Base-by-base conservation (phyloP, 441 rosid species). In the Brassica hybrid region DNA sequence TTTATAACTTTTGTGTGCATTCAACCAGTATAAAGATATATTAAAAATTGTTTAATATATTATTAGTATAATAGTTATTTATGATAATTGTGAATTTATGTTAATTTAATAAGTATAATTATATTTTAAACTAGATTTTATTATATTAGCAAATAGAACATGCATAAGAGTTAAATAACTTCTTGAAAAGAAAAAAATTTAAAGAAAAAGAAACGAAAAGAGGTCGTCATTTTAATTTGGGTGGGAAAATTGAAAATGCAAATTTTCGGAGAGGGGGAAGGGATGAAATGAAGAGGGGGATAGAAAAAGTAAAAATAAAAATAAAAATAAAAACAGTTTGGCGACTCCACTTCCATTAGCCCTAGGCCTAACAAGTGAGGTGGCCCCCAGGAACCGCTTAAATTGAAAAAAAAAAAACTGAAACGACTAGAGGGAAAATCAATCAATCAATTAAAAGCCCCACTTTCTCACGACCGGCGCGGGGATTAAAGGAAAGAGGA, bases 361-460 rank as follows among this genome's bases (percentile, higher is more conserved):
- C 80, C 76, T 77, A 76, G 67, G 27, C 27, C 25, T 10, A 13
- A 4, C 11, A 50, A 30, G 36, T 38, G 56, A 71, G 80, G 80
- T 59, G 80, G 71, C 71, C 6, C 52, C 65, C 57, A 76, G 9
- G 38, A 71, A 64, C 27, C 38, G 71, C 27, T 18, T 36, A 50
- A 14, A 1, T 50, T 5, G 7, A 50, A 50, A 43, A 50, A n/a
- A 50, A n/a, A 1, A 14, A 70, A 52, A 68, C 14, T 45, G 12
- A 19, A 27, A 65, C 45, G 66, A 54, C 59, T 60, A 38, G 76
- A 34, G 9, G 38, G 38, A 34, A 34, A 34, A 34, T 30, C 34
- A 30, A 30, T 34, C 38, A 34, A 34, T 34, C 9, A 34, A 34
- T 5, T 30, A 30, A 30, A 30, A 30, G 34, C 34, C 34, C 34